These are phyloP conservation scores for Gossypium laxum DNA, from an alignment of 441 rosid species.

Conservation along the genomic window DNA sequence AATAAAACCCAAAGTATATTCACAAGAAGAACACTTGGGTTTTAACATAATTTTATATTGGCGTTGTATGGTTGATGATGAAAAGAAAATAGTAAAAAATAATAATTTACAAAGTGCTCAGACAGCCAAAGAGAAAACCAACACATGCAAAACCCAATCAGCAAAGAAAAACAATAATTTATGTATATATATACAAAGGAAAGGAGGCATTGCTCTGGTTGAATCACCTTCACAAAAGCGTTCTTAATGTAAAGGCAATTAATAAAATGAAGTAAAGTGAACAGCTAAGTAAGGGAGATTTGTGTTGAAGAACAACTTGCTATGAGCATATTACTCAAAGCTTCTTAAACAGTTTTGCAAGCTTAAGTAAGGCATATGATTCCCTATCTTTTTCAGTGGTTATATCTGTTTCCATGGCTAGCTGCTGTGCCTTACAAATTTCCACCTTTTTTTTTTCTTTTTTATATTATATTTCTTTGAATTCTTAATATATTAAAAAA, in stretches of 20 bases:
- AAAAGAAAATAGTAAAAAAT: neutral
- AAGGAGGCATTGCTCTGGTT: neutral
- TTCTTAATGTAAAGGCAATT: neutral
- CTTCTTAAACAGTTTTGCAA: neutral
- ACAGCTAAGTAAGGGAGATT: neutral
- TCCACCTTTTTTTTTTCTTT: neutral
- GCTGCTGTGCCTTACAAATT: neutral
- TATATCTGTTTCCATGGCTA: neutral
- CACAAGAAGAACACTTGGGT: neutral
- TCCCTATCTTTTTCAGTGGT: neutral
- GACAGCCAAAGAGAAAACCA: neutral
- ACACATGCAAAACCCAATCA: neutral
- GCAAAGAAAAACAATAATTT: neutral
- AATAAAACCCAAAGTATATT: neutral
- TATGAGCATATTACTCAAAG: neutral
- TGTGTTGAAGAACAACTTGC: neutral
- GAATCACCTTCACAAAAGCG: neutral
- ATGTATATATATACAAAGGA: neutral
- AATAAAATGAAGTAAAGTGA: neutral
- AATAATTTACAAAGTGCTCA: neutral
- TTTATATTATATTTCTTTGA: neutral
- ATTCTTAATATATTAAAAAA: neutral
- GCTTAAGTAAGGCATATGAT: conserved; percentile 4
- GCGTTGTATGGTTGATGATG: neutral
- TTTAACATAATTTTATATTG: neutral